Evolutionary conservation across 805 yeast species (phyloP), one percentile per base, ranked within the genome.

Genomic region (Candida ponderosae): DNA sequence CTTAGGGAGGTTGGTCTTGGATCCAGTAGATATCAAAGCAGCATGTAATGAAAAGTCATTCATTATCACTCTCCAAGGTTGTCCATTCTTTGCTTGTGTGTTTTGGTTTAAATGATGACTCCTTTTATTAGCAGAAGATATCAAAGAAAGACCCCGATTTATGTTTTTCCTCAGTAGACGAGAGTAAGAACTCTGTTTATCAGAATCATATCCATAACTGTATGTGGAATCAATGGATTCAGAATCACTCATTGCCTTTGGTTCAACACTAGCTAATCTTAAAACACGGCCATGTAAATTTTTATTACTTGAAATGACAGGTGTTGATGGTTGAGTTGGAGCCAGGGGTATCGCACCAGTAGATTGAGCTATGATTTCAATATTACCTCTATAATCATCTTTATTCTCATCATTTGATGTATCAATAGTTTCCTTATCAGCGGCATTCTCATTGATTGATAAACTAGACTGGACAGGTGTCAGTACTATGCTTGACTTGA

Each of bases 21-120:
- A 38, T 1, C 67, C 67, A 19, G 57, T 60, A 3, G 66, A 65
- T 17, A 58, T 43, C 30, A 59, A 35, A 1, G 70, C 70, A 4
- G 70, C 70, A 31, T 56, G 58, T 32, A 63, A 45, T 1, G 68
- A 62, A 0, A 59, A 49, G 21, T 59, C 64, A 45, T 63, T 62
- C 48, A 63, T 48, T 8, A 61, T 50, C 4, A 54, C 51, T 32
- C 45, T 54, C 57, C 63, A 59, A 1, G 58, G 51, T 31, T 30
- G 18, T 15, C 11, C 17, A 10, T 28, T n/a, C n/a, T 28, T 28
- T 19, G 23, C 26, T 2, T 15, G 14, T 31, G 6, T 18, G n/a
- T 31, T 14, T 16, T 16, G 32, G 11, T 16, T 7, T 5, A 13
- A 13, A 11, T 9, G 14, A 24, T 6, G 28, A 24, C 14, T 24